Conservation (phyloP, 2,329 filamentous ascomycete species). For the Hyphodiscus sp. region DNA sequence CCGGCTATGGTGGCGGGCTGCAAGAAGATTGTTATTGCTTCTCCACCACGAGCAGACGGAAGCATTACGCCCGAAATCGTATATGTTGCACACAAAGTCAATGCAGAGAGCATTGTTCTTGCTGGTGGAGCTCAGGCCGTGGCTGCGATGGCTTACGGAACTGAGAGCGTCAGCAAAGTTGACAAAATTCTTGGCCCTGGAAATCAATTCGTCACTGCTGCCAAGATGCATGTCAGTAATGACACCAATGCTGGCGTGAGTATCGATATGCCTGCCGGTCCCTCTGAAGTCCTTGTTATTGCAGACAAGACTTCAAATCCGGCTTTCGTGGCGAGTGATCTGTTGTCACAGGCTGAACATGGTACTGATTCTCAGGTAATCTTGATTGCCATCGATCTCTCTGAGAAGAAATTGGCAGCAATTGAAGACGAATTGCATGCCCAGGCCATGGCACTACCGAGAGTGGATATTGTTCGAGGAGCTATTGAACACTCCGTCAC, state of each 20-base stretch:
- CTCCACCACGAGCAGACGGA: constrained; percentile 82
- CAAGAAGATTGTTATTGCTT: constrained; percentile 88
- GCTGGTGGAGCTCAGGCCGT: constrained; percentile 94
- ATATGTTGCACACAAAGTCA: constrained; percentile 94
- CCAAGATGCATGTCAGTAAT: constrained; percentile 97
- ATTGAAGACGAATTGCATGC: constrained; percentile 88
- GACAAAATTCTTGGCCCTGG: constrained; percentile 98
- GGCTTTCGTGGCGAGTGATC: constrained; percentile 89
- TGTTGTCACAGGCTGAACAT: constrained; percentile 94
- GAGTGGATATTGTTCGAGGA: constrained; percentile 87
- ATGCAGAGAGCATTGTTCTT: constrained; percentile 90
- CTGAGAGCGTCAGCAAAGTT: constrained; percentile 88
- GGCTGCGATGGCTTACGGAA: constrained; percentile 95
- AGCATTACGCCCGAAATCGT: constrained; percentile 94
- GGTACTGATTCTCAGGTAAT: constrained; percentile 95
- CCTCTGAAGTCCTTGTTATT: constrained; percentile 93
- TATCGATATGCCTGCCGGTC: constrained; percentile 98
- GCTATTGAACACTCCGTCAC: constrained; percentile 90
- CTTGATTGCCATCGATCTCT: constrained; percentile 75
- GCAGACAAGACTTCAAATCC: constrained; percentile 85
- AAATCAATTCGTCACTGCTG: constrained; percentile 97
- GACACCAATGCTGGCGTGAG: constrained; percentile 92
- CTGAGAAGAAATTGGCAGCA: constrained; percentile 63
- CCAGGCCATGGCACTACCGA: constrained; percentile 79
- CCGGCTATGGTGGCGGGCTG: constrained; percentile 97